Conservation (phyloP, 768 basidiomycete genomes). For the Lepiota venenata region DNA sequence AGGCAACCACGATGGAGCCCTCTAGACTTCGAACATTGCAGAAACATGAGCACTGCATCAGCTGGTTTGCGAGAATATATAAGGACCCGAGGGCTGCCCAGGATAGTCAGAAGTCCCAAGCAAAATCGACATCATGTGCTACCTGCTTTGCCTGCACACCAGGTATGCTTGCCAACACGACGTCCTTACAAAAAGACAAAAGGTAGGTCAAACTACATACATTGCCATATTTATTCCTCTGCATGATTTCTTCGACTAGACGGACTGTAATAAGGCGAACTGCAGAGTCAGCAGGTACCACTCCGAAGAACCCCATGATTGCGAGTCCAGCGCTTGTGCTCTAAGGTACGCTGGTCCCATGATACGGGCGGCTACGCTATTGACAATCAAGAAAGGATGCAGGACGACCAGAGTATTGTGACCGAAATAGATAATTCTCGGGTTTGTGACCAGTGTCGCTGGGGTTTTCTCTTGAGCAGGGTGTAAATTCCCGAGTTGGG, state of each 20-base stretch:
- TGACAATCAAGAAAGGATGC: neutral
- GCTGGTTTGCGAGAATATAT: too few relatives aligned
- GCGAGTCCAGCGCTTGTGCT: neutral
- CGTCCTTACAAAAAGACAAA: slow-evolving; percentile 2
- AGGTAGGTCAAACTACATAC: neutral
- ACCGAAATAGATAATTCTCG: neutral
- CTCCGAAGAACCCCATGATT: slow-evolving; percentile 2
- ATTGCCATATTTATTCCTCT: neutral
- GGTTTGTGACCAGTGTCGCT: slow-evolving; percentile 7
- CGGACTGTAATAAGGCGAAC: neutral
- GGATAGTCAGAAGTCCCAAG: too few relatives aligned
- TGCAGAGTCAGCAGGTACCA: slow-evolving; percentile 1
- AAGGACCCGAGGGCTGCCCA: too few relatives aligned
- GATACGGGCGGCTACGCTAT: neutral
- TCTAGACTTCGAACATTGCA: too few relatives aligned
- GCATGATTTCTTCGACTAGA: neutral
- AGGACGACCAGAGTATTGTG: slow-evolving; percentile 1
- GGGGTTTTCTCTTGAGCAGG: neutral
- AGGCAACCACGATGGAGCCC: too few relatives aligned
- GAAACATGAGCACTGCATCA: too few relatives aligned
- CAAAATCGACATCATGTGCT: neutral
- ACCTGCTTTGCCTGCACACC: slow-evolving; percentile 7
- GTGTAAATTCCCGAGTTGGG: too few relatives aligned
- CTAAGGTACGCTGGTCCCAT: neutral
- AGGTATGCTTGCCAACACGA: slow-evolving; percentile 7